A percentile compares a stretch with the other conserved stretches of the same genome.
Evolutionary conservation across 2,329 filamentous ascomycete species (phyloP).

Genomic region (Venturia pyrina): DNA sequence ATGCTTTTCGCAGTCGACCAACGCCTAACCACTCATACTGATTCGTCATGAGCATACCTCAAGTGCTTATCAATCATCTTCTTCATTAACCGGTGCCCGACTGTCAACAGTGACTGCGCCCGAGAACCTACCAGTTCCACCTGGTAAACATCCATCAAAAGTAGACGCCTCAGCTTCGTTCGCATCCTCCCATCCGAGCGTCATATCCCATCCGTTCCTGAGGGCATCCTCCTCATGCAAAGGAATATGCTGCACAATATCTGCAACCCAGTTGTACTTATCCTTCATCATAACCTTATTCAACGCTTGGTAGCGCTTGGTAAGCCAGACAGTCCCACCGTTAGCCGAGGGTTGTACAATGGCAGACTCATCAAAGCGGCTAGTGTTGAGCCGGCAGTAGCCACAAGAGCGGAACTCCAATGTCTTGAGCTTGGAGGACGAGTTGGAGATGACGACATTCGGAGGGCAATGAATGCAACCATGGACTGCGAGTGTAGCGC

Average conservation of each 20-base stretch:
- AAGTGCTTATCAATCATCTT: not conserved
- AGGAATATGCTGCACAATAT: conserved; percentile 11
- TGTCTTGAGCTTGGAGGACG: not conserved
- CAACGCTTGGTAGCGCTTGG: conserved; percentile 1
- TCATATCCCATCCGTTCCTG: conserved; percentile 1
- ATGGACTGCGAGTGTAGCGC: conserved; percentile 5
- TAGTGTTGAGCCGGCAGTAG: conserved; percentile 9
- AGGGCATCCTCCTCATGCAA: conserved; percentile 5
- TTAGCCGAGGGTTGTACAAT: not conserved
- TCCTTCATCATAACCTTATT: conserved; percentile 8
- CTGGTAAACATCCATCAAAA: conserved; percentile 11
- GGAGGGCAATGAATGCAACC: not conserved
- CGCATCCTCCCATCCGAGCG: conserved; percentile 10
- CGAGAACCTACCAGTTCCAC: conserved; percentile 11
- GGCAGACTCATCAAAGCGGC: conserved; percentile 7
- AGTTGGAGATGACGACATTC: not conserved
- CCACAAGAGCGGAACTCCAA: conserved; percentile 12
- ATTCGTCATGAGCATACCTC: not conserved
- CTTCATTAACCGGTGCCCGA: not conserved
- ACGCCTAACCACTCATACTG: not conserved
- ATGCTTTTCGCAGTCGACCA: not conserved
- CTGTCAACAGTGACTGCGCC: not conserved
- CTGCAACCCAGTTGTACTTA: not conserved
- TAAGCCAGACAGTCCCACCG: conserved; percentile 3
- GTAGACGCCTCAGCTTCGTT: conserved; percentile 1